These are phyloP conservation scores for Globisporangium megalacanthum DNA, from an alignment of 352 stramenopile genomes.

Conservation along the genomic window DNA sequence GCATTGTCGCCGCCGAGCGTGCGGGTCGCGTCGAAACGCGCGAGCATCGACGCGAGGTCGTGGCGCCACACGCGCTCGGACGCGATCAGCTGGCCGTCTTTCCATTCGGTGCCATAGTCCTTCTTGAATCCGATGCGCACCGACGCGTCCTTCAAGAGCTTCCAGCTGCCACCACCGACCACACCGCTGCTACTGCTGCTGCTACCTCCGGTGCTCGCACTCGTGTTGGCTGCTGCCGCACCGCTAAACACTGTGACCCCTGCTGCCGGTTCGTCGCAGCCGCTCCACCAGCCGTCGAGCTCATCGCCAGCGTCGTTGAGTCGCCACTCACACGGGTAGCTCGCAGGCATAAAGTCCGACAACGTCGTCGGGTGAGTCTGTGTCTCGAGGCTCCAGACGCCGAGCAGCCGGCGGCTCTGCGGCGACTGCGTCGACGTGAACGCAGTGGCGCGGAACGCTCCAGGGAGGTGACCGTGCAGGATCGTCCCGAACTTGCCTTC, in stretches of 20 bases:
- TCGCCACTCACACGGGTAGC: constrained; percentile 61
- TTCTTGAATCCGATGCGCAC: constrained; percentile 88
- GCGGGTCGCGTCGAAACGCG: constrained; percentile 69
- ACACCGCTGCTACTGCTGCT: not conserved
- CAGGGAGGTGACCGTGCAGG: constrained; percentile 49
- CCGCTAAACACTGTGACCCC: not conserved
- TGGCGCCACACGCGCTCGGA: constrained; percentile 84
- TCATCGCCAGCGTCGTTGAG: constrained; percentile 48
- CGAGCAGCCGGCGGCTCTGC: constrained; percentile 38
- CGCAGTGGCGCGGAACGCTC: constrained; percentile 51
- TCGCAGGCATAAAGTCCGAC: constrained; percentile 59
- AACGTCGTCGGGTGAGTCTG: constrained; percentile 35
- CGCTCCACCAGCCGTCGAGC: constrained; percentile 76
- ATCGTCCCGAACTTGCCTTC: constrained; percentile 76
- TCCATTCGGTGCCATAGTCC: constrained; percentile 86
- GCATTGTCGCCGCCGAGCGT: constrained; percentile 79
- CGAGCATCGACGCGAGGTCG: constrained; percentile 78
- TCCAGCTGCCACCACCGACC: constrained; percentile 41
- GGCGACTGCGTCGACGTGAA: constrained; percentile 27
- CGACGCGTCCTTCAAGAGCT: constrained; percentile 79
- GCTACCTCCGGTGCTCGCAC: not conserved
- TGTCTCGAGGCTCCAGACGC: constrained; percentile 55
- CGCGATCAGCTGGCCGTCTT: constrained; percentile 64
- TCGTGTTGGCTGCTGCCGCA: constrained; percentile 12
- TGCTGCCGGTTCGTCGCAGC: constrained; percentile 21